These are phyloP conservation scores for Elongisporangium anandrum DNA, from an alignment of 352 stramenopile genomes.

Conservation along the genomic window DNA sequence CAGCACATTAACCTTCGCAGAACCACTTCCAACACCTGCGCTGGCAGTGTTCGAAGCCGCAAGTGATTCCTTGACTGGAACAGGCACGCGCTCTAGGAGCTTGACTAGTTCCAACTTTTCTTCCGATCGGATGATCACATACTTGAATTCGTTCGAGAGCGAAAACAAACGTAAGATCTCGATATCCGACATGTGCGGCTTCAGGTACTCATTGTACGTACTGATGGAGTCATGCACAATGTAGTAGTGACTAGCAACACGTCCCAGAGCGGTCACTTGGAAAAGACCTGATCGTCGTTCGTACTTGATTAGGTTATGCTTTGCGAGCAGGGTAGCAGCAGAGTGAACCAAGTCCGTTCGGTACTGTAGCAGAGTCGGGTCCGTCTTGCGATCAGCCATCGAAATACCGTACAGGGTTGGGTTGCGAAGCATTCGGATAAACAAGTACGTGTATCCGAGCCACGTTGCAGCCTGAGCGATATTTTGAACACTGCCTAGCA, in stretches of 20 bases:
- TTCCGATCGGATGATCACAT: conserved; percentile 97
- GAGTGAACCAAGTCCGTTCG: conserved; percentile 96
- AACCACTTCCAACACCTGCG: conserved; percentile 50
- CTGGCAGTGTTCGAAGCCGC: conserved; percentile 35
- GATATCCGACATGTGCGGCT: conserved; percentile 99
- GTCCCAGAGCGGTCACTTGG: conserved; percentile 95
- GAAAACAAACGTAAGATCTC: conserved; percentile 99
- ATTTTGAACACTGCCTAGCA: conserved; percentile 95
- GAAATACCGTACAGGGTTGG: conserved; percentile 95
- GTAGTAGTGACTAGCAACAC: conserved; percentile 99
- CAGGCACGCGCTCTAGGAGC: conserved; percentile 96
- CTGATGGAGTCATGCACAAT: conserved; percentile 98
- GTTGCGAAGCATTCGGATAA: conserved; percentile 98
- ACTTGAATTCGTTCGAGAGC: conserved; percentile 98
- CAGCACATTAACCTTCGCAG: conserved; percentile 99
- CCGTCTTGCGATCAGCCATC: conserved; percentile 79
- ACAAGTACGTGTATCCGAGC: conserved; percentile 99
- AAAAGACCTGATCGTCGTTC: conserved; percentile 94
- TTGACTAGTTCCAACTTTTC: conserved; percentile 99
- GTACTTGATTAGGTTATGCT: conserved; percentile 98
- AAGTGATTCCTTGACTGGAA: conserved; percentile 97
- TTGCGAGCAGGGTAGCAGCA: conserved; percentile 94
- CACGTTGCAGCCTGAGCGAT: conserved; percentile 95
- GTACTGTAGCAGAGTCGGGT: conserved; percentile 94
- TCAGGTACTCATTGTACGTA: conserved; percentile 98